These are phyloP conservation scores for Terana coerulea DNA, from an alignment of 768 basidiomycete species.

Conservation along the genomic window DNA sequence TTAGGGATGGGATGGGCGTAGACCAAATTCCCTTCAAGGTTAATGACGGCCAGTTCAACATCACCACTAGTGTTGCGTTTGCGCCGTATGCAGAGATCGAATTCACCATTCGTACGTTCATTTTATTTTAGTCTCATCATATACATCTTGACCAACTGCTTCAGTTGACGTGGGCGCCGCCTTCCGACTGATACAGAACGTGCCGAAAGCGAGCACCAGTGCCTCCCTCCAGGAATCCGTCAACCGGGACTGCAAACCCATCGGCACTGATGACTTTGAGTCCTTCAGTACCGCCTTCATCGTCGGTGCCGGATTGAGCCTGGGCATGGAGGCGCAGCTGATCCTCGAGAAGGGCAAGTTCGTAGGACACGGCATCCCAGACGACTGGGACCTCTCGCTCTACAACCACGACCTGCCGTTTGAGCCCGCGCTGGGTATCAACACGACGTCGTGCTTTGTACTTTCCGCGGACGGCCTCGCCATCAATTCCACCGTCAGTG, in stretches of 20 bases:
- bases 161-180: conserved; percentile 4
- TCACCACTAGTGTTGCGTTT: neutral
- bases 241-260: conserved; percentile 6
- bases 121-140: neutral
- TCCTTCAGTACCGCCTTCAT: conserved; percentile 7
- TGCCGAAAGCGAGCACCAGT: conserved; percentile 3
- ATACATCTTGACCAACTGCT: neutral
- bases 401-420: conserved; percentile 2
- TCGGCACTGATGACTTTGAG: conserved; percentile 11
- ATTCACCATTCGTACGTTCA: conserved; percentile 2
- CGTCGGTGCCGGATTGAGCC: conserved; percentile 1
- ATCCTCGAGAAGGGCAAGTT: neutral
- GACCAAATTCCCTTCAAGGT: conserved; percentile 8
- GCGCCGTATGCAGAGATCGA: conserved; percentile 6
- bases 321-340: conserved; percentile 4
- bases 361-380: neutral
- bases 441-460: conserved; percentile 4
- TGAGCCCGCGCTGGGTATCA: neutral
- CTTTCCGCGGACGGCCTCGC: neutral
- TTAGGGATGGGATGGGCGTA: neutral
- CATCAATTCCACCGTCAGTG: neutral
- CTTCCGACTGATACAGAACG: neutral
- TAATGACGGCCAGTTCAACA: conserved; percentile 7
- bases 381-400: neutral
- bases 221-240: neutral